Conservation (phyloP, 164 flowering plant species). For the Stephania japonica region DNA sequence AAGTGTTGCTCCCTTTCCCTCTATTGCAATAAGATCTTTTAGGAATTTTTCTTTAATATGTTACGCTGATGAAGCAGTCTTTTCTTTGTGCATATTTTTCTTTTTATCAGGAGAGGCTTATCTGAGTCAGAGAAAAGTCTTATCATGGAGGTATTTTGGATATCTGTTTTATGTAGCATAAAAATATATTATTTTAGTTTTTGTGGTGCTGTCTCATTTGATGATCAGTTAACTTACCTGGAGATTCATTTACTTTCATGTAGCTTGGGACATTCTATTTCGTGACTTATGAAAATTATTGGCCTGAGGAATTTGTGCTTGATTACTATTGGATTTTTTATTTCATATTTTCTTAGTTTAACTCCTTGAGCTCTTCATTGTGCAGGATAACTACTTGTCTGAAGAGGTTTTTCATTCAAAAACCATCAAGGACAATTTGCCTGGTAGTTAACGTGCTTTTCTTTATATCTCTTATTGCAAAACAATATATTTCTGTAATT, state of each 20-base stretch:
- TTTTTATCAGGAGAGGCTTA: constrained; percentile 72
- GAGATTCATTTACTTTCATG: neutral
- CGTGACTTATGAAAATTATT: neutral
- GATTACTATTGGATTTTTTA: neutral
- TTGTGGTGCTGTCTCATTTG: neutral
- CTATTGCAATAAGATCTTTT: neutral
- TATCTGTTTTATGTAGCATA: neutral
- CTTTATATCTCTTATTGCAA: neutral
- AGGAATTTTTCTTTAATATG: constrained; percentile 1
- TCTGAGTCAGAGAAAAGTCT: constrained; percentile 75
- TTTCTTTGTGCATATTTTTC: neutral
- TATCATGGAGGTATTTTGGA: constrained; percentile 59
- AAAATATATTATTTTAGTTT: neutral
- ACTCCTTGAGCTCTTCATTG: constrained; percentile 9
- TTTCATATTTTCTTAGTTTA: neutral
- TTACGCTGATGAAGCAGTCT: constrained; percentile 1
- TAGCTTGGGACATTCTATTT: neutral
- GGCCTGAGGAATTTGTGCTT: neutral
- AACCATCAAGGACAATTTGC: constrained; percentile 33
- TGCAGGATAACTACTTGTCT: constrained; percentile 67
- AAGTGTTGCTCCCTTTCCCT: neutral
- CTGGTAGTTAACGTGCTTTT: constrained; percentile 38
- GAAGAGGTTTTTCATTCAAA: constrained; percentile 55
- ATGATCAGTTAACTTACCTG: neutral
- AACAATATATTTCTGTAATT: neutral